A percentile compares a stretch with the other conserved stretches of the same genome.
phyloP scores from a whole-genome alignment of 164 flowering plant species.

The Aristolochia californica region DNA sequence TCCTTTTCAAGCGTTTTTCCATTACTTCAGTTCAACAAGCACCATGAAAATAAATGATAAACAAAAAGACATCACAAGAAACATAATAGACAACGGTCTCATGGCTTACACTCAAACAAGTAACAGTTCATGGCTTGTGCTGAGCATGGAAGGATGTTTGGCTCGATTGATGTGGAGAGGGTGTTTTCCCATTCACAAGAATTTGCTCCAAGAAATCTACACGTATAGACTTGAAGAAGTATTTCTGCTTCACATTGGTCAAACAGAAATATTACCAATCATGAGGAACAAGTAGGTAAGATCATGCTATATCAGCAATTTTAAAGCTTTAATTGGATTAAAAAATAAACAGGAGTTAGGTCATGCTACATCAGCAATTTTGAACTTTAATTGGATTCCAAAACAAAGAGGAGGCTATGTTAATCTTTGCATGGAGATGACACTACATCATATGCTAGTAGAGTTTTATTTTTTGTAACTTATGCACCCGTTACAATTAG shows the following conservation, averaged over 20 bases:
- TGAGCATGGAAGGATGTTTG: constrained; percentile 50
- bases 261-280: neutral
- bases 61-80: neutral
- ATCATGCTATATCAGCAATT: too few relatives aligned
- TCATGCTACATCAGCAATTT: too few relatives aligned
- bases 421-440: too few relatives aligned
- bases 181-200: constrained; percentile 59
- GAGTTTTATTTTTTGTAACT: too few relatives aligned
- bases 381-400: too few relatives aligned
- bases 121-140: constrained; percentile 42
- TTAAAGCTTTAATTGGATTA: too few relatives aligned
- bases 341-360: too few relatives aligned
- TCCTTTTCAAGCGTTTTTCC: constrained; percentile 1
- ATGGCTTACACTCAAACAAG: neutral
- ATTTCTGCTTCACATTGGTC: constrained; percentile 27
- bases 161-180: constrained; percentile 33
- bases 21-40: neutral
- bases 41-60: constrained; percentile 7
- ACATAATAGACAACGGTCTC: neutral
- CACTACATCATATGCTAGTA: too few relatives aligned
- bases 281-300: too few relatives aligned
- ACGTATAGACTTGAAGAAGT: constrained; percentile 65
- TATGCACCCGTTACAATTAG: too few relatives aligned
- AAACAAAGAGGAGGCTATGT: too few relatives aligned
- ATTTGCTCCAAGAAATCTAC: constrained; percentile 74